Evolutionary conservation across 2,329 filamentous ascomycete genomes (phyloP).

Genomic region (Cladosporium oxysporum): DNA sequence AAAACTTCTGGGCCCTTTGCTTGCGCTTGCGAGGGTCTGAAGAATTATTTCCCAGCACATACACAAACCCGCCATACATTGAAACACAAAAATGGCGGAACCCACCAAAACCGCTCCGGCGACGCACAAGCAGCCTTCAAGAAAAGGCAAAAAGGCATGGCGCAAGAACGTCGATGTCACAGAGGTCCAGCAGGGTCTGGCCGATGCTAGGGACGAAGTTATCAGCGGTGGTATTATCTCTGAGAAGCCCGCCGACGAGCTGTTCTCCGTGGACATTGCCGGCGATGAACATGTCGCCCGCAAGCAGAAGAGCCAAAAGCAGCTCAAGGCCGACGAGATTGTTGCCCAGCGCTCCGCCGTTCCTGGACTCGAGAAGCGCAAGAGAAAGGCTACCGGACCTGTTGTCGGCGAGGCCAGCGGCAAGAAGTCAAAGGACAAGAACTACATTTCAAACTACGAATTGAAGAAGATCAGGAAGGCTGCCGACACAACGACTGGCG

Average conservation of each 20-base stretch:
- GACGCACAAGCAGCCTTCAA: constrained; percentile 82
- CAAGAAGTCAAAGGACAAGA: constrained; percentile 76
- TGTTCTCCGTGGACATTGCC: constrained; percentile 79
- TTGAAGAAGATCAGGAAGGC: constrained; percentile 74
- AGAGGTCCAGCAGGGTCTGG: constrained; percentile 79
- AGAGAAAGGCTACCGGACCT: constrained; percentile 71
- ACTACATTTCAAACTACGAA: constrained; percentile 78
- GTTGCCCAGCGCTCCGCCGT: constrained; percentile 80
- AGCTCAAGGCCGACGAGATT: constrained; percentile 88
- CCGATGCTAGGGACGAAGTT: constrained; percentile 82
- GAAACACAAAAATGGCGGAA: constrained; percentile 41
- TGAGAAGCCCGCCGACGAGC: constrained; percentile 78
- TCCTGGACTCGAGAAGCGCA: constrained; percentile 74
- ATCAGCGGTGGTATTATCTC: constrained; percentile 85
- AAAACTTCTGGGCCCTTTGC: constrained; percentile 8
- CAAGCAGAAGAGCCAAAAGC: constrained; percentile 69
- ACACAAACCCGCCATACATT: neutral
- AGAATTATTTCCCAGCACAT: neutral
- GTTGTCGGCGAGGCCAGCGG: constrained; percentile 65
- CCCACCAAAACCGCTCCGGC: constrained; percentile 63
- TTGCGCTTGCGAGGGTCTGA: constrained; percentile 2
- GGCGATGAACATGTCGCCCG: constrained; percentile 70
- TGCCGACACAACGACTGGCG: constrained; percentile 68
- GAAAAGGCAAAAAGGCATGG: constrained; percentile 99
- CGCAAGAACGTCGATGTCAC: constrained; percentile 95